phyloP scores from a whole-genome alignment of 2,329 filamentous ascomycete genomes.

The Phialophora chinensis region DNA sequence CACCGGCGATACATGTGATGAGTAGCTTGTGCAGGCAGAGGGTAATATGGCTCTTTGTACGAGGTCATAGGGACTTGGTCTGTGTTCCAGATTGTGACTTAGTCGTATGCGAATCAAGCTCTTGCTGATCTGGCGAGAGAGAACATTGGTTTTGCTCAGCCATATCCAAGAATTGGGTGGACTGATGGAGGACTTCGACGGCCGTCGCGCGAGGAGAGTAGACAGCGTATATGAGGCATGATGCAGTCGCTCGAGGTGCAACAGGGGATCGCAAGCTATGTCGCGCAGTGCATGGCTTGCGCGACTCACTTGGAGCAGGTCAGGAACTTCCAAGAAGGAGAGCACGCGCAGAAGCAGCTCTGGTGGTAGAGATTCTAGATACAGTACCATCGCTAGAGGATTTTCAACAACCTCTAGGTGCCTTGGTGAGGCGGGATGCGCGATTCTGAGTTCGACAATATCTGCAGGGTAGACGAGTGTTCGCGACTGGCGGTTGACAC shows the following conservation, averaged over 20 bases:
- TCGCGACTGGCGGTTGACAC: neutral
- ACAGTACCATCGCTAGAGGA: slow-evolving; percentile 15
- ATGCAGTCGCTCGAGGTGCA: slow-evolving; percentile 68
- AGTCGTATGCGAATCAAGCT: slow-evolving; percentile 70
- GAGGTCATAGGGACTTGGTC: slow-evolving; percentile 65
- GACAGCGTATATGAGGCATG: slow-evolving; percentile 61
- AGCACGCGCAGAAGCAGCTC: slow-evolving; percentile 55
- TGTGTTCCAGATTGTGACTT: slow-evolving; percentile 63
- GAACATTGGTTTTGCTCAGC: slow-evolving; percentile 68
- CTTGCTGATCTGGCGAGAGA: slow-evolving; percentile 67
- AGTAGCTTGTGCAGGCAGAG: slow-evolving; percentile 59
- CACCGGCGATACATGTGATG: slow-evolving; percentile 35
- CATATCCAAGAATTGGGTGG: slow-evolving; percentile 71
- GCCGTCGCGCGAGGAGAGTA: slow-evolving; percentile 62
- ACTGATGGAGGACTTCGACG: slow-evolving; percentile 65
- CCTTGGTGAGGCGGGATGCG: neutral
- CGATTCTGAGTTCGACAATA: neutral
- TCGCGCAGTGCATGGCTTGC: slow-evolving; percentile 65
- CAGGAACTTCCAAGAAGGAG: slow-evolving; percentile 54
- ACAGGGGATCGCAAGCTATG: slow-evolving; percentile 68
- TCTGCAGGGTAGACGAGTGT: neutral
- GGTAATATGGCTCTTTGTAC: slow-evolving; percentile 70
- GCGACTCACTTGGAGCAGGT: slow-evolving; percentile 52
- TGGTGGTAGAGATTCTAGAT: slow-evolving; percentile 44
- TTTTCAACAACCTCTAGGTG: neutral